phyloP scores from a whole-genome alignment of 768 basidiomycete species.

The Russula sp. region DNA sequence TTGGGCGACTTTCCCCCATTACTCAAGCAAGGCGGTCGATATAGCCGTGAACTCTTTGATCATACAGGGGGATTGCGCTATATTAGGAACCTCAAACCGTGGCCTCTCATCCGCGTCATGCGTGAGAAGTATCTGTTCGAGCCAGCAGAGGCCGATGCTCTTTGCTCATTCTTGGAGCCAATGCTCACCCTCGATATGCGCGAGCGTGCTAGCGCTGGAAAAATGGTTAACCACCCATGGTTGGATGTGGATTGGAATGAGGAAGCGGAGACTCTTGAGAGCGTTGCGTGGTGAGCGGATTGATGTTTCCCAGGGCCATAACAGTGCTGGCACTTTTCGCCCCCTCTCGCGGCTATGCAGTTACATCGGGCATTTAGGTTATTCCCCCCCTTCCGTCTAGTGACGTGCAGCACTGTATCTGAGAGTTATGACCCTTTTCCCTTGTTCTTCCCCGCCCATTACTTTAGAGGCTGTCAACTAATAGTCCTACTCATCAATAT shows the following conservation, averaged over 20 bases:
- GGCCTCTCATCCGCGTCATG: conserved; percentile 83
- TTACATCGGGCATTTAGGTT: not conserved
- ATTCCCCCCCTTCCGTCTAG: not conserved
- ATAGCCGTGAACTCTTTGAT: conserved; percentile 82
- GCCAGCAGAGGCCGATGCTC: conserved; percentile 50
- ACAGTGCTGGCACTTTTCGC: conserved; percentile 7
- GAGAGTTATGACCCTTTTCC: not conserved
- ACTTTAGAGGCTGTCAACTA: conserved; percentile 16
- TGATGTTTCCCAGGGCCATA: conserved; percentile 7
- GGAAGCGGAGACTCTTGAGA: conserved; percentile 35
- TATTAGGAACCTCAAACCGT: conserved; percentile 70
- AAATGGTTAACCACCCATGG: conserved; percentile 77
- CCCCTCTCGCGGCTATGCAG: not conserved
- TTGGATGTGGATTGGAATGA: conserved; percentile 42
- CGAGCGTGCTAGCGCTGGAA: conserved; percentile 64
- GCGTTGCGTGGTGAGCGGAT: conserved; percentile 36
- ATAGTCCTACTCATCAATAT: conserved; percentile 15
- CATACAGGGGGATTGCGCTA: conserved; percentile 62
- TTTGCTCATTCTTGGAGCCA: conserved; percentile 68
- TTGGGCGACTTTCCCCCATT: conserved; percentile 73
- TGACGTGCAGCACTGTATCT: not conserved
- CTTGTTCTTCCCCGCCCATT: not conserved
- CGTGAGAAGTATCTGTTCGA: conserved; percentile 82
- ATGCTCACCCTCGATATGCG: conserved; percentile 74
- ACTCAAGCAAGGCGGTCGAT: conserved; percentile 80